Conservation (phyloP, 2,329 filamentous ascomycete genomes). For the Cytospora paraplurivora region DNA sequence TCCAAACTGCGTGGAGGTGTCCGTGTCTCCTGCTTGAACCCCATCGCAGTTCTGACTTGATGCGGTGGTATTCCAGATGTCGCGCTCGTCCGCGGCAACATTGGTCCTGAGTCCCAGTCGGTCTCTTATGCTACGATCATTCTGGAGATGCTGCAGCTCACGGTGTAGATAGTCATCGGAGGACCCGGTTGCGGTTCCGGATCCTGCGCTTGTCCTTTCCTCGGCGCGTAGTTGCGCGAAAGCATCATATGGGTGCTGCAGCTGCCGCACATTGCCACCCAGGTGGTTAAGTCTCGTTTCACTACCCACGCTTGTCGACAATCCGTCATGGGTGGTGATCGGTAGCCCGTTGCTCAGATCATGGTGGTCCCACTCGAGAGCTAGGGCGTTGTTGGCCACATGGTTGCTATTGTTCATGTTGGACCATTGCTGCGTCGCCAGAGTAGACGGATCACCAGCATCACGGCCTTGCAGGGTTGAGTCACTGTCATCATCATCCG, state of each 20-base stretch:
- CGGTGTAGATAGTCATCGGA: conserved; percentile 18
- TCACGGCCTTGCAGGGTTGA: conserved; percentile 26
- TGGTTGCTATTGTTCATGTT: conserved; percentile 21
- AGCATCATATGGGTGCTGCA: conserved; percentile 26
- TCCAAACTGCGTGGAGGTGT: conserved; percentile 17
- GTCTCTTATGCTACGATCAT: conserved; percentile 2
- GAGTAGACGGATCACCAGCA: conserved; percentile 11
- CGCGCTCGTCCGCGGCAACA: conserved; percentile 7
- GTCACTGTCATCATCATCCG: conserved; percentile 28
- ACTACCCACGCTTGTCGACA: conserved; percentile 11
- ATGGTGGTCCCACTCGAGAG: conserved; percentile 26
- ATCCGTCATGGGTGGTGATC: conserved; percentile 18
- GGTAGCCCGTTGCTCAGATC: conserved; percentile 24
- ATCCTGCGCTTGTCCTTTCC: conserved; percentile 5
- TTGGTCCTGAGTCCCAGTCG: conserved; percentile 5
- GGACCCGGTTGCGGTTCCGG: conserved; percentile 17
- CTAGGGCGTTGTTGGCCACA: conserved; percentile 11
- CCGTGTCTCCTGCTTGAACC: conserved; percentile 5
- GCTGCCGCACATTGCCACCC: conserved; percentile 20
- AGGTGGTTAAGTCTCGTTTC: conserved; percentile 8
- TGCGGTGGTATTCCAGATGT: conserved; percentile 22
- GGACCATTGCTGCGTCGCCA: conserved; percentile 24
- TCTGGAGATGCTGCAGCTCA: conserved; percentile 19
- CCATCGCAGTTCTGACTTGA: conserved; percentile 13
- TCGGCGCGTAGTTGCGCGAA: conserved; percentile 25